These are phyloP conservation scores for Plectranthus barbatus DNA, from an alignment of 257 asterid genomes.

Conservation along the genomic window DNA sequence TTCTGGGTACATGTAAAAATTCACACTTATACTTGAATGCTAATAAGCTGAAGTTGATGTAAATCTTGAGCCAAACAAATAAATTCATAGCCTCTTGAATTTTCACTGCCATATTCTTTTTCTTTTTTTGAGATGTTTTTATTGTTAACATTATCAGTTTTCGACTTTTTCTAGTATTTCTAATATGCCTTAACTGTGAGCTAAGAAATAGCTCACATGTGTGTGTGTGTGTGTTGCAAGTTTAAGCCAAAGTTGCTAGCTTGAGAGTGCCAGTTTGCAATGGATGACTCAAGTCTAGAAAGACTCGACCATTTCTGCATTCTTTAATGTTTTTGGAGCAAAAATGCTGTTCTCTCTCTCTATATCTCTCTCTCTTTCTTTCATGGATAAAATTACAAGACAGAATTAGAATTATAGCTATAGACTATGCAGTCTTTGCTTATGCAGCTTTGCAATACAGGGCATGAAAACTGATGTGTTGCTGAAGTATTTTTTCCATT, in stretches of 20 bases:
- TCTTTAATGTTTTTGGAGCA: not conserved
- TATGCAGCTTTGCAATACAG: constrained; percentile 34
- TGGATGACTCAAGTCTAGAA: not conserved
- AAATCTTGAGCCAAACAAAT: not conserved
- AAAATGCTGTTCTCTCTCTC: not conserved
- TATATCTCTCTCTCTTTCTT: no score
- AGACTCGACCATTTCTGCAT: not conserved
- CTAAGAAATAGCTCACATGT: no score
- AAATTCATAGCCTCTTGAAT: not conserved
- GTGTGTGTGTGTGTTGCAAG: no score
- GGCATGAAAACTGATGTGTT: constrained; percentile 2
- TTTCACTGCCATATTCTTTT: not conserved
- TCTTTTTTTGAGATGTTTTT: not conserved
- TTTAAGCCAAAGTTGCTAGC: no score
- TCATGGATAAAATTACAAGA: no score
- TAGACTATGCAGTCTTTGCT: not conserved
- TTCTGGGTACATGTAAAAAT: not conserved
- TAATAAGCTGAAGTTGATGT: not conserved
- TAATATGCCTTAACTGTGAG: no score
- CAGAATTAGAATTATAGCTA: not conserved
- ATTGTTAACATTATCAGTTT: not conserved
- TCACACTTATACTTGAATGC: not conserved
- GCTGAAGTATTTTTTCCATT: not conserved
- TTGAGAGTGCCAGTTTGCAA: not conserved
- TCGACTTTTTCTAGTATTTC: no score